Conservation (phyloP, 331 rosid species). For the Acacia concinna region DNA sequence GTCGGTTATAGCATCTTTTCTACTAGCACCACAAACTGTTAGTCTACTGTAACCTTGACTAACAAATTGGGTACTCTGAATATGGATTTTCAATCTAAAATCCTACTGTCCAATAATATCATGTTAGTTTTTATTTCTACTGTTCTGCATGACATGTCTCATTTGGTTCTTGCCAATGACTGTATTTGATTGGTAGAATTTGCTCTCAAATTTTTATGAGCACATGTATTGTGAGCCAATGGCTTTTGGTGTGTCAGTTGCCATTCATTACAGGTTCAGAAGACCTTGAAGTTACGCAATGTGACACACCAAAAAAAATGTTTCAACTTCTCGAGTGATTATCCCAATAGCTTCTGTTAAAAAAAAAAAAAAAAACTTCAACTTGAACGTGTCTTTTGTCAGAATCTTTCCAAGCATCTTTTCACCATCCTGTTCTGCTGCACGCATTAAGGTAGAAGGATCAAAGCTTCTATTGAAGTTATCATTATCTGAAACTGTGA, state of each 20-base stretch:
- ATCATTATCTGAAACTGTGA: conserved; percentile 26
- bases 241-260: neutral
- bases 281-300: conserved; percentile 1
- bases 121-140: neutral
- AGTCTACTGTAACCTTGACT: conserved; percentile 6
- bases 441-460: conserved; percentile 24
- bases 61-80: conserved; percentile 14
- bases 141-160: neutral
- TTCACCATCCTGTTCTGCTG: conserved; percentile 26
- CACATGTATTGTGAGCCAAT: conserved; percentile 9
- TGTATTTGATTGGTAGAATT: conserved; percentile 7
- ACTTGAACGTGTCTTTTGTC: conserved; percentile 3
- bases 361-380: neutral
- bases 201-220: neutral
- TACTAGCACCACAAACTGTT: conserved; percentile 27
- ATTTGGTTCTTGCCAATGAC: conserved; percentile 1
- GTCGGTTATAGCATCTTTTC: conserved; percentile 44
- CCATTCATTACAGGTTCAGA: conserved; percentile 9
- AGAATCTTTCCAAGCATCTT: conserved; percentile 28
- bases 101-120: neutral
- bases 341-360: conserved; percentile 3
- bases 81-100: conserved; percentile 13
- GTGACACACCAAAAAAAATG: neutral
- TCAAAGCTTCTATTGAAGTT: conserved; percentile 28
- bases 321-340: neutral